Evolutionary conservation across 352 stramenopile genomes (phyloP), one percentile per base, ranked within the genome.

Genomic region (Phytophthora sansomeana): DNA sequence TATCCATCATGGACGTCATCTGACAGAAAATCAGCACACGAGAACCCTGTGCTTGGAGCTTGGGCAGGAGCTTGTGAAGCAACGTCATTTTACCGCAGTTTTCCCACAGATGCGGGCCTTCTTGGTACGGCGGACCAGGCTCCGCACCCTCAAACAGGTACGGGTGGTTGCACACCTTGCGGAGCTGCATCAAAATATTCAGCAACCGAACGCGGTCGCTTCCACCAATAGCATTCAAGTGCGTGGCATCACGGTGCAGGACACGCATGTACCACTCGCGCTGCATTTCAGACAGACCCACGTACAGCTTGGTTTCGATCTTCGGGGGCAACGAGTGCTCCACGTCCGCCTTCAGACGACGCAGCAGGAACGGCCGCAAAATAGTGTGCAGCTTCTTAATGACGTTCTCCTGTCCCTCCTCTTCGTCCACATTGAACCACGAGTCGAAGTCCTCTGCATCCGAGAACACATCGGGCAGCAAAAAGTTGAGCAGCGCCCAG

Each of bases 401-500:
- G 1, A 98, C 95, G 66, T 98, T 98, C 67, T 99, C 92, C 59
- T 99, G 94, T 8, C 91, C 93, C 56, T 97, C 86, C 68, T 96
- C 86, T 63, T 99, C 97, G 58, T 99, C 95, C 8, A 99, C 84
- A 68, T 99, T 98, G 68, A 99, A 99, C 96, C 97, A 99, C 59
- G 98, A 91, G 75, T 99, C 97, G 57, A 99, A 99, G 66, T 99
- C 96, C 19, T 99, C 97, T 9, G 96, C 83, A 54, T 96, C 97
- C 1, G 88, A 96, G 75, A 99, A 99, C 32, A 93, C 78, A 44
- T 82, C 80, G 0, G 84, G 90, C 51, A 99, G 87, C 38, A 99
- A 83, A 76, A 99, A 99, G 82, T 99, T 99, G n/a, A 99, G 83
- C 62, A 99, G 75, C 17, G 98, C 98, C 98, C 98, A 99, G 4